A percentile compares a stretch with the other conserved stretches of the same genome.
Conservation (phyloP, 176 grass and related monocot species). For the Microstegium vimineum region DNA sequence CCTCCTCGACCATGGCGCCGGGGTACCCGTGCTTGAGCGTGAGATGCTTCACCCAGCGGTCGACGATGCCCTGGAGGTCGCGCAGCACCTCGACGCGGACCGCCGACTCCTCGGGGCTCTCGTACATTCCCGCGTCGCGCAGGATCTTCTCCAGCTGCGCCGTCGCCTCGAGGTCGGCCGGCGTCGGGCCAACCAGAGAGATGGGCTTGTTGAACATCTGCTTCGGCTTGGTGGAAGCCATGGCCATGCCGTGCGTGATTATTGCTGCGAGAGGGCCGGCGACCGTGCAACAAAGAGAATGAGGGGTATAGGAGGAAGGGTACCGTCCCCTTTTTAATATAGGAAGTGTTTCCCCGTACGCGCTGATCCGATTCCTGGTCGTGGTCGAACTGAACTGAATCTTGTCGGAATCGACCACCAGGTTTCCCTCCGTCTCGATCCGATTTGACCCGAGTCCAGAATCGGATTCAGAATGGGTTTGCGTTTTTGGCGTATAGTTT, state of each 20-base stretch:
- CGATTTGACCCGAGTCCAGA: too few relatives aligned
- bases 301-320: too few relatives aligned
- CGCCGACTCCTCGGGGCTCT: constrained; percentile 42
- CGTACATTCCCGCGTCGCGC: constrained; percentile 42
- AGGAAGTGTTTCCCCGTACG: not conserved
- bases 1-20: constrained; percentile 55
- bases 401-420: too few relatives aligned
- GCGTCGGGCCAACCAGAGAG: constrained; percentile 20
- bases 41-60: constrained; percentile 68
- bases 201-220: not conserved
- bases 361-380: too few relatives aligned
- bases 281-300: not conserved
- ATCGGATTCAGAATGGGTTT: too few relatives aligned
- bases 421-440: too few relatives aligned
- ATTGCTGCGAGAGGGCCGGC: not conserved
- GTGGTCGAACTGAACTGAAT: too few relatives aligned
- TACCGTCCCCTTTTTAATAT: not conserved
- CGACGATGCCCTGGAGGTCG: constrained; percentile 48
- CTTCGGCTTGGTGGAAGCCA: not conserved
- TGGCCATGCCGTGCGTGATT: not conserved
- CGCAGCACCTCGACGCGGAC: constrained; percentile 45
- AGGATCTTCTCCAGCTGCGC: constrained; percentile 26
- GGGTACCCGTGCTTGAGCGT: constrained; percentile 53
- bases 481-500: too few relatives aligned
- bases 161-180: constrained; percentile 2